These are phyloP conservation scores for Pythium folliculosum DNA, from an alignment of 352 stramenopile genomes.

Conservation along the genomic window DNA sequence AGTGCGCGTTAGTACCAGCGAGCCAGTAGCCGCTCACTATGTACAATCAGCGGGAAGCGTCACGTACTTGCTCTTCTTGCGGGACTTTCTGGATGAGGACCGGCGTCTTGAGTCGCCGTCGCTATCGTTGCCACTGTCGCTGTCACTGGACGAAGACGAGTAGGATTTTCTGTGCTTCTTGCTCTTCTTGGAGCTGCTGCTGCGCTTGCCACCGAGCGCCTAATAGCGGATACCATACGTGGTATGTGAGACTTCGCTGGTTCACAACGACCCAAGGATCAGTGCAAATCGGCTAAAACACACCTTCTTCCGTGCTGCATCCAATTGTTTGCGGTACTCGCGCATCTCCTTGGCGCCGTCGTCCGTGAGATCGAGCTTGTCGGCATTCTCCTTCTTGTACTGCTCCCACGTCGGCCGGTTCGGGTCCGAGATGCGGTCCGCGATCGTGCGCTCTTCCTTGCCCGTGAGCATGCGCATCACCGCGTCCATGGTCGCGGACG, in stretches of 20 bases:
- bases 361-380: conserved; percentile 89
- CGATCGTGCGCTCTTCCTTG: conserved; percentile 93
- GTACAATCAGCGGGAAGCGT: too few relatives aligned
- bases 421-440: conserved; percentile 91
- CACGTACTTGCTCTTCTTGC: conserved; percentile 80
- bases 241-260: not conserved
- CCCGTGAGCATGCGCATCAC: conserved; percentile 94
- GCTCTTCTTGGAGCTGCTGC: conserved; percentile 64
- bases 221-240: conserved; percentile 22
- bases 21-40: too few relatives aligned
- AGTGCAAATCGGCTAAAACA: too few relatives aligned
- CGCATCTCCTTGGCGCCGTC: conserved; percentile 94
- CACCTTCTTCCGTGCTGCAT: conserved; percentile 89
- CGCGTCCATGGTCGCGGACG: conserved; percentile 91
- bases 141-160: conserved; percentile 45
- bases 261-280: too few relatives aligned
- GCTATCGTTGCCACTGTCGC: conserved; percentile 50
- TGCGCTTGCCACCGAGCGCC: conserved; percentile 61
- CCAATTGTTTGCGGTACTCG: conserved; percentile 92
- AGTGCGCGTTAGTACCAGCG: not conserved
- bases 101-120: conserved; percentile 45
- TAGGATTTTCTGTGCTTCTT: conserved; percentile 75
- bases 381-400: conserved; percentile 96
- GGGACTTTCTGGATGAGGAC: conserved; percentile 55
- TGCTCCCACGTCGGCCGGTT: conserved; percentile 96